phyloP scores from a whole-genome alignment of 139 green algal species.

The Edaphochlamys debaryana region DNA sequence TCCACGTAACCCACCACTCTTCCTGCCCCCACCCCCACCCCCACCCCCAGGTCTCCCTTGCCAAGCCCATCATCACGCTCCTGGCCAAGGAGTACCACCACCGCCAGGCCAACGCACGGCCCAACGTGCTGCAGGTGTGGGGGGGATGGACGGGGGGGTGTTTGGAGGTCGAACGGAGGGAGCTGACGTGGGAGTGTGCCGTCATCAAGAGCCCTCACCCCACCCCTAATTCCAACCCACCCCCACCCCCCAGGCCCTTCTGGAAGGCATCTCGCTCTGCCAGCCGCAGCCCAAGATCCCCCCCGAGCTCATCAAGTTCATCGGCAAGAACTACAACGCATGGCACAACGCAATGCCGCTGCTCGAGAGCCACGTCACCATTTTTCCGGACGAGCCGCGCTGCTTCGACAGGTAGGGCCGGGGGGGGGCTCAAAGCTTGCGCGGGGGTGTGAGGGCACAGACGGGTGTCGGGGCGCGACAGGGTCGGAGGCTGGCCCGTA shows the following conservation, averaged over 20 bases:
- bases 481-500: too few species aligned
- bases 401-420: slow-evolving; percentile 95
- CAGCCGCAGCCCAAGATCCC: slow-evolving; percentile 99
- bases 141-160: too few species aligned
- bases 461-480: too few species aligned
- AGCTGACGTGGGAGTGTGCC: neutral
- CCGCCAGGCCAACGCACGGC: slow-evolving; percentile 78
- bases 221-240: neutral
- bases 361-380: slow-evolving; percentile 94
- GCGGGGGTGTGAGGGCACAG: neutral
- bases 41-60: slow-evolving; percentile 67
- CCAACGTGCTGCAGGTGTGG: slow-evolving; percentile 91
- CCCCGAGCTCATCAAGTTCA: slow-evolving; percentile 97
- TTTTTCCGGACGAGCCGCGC: slow-evolving; percentile 92
- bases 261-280: slow-evolving; percentile 93
- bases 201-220: neutral
- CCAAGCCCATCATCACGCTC: slow-evolving; percentile 95
- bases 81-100: slow-evolving; percentile 92
- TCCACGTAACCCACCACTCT: too few species aligned
- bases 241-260: slow-evolving; percentile 61
- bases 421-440: too few species aligned
- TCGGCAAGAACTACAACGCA: slow-evolving; percentile 95
- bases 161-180: neutral
- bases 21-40: neutral
- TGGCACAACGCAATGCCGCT: slow-evolving; percentile 98